phyloP scores from a whole-genome alignment of 2,329 filamentous ascomycete species.

The Elsinoe fawcettii region DNA sequence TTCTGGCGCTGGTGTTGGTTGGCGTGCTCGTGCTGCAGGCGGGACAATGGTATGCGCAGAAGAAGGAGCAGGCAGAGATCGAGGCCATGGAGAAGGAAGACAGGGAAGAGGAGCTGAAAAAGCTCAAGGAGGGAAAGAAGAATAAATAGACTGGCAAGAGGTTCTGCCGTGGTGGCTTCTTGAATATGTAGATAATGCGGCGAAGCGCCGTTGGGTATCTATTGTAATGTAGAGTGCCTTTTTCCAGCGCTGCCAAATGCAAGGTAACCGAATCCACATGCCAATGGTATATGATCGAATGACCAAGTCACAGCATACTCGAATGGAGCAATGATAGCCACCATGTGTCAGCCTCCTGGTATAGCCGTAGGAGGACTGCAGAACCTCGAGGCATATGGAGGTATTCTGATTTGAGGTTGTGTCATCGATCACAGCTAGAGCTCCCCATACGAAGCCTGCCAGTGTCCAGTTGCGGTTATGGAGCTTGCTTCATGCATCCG shows the following conservation, averaged over 20 bases:
- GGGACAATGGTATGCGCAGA: conserved; percentile 97
- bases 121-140: conserved; percentile 25
- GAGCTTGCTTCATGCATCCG: conserved; percentile 18
- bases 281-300: neutral
- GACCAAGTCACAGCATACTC: no score
- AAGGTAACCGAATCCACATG: neutral
- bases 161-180: no score
- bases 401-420: no score
- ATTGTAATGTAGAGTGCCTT: neutral
- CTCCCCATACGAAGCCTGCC: no score
- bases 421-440: no score
- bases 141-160: conserved; percentile 18
- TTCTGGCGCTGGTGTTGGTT: conserved; percentile 82
- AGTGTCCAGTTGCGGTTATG: no score
- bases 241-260: neutral
- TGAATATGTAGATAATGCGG: conserved; percentile 2
- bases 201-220: conserved; percentile 12
- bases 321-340: no score
- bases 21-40: conserved; percentile 90
- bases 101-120: conserved; percentile 38
- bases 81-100: conserved; percentile 52
- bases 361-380: no score
- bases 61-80: conserved; percentile 77
- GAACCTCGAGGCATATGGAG: no score
- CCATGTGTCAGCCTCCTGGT: no score